Evolutionary conservation across 2,329 filamentous ascomycete genomes (phyloP), one percentile per base, ranked within the genome.

Genomic region (Chaetothyriales sp.): DNA sequence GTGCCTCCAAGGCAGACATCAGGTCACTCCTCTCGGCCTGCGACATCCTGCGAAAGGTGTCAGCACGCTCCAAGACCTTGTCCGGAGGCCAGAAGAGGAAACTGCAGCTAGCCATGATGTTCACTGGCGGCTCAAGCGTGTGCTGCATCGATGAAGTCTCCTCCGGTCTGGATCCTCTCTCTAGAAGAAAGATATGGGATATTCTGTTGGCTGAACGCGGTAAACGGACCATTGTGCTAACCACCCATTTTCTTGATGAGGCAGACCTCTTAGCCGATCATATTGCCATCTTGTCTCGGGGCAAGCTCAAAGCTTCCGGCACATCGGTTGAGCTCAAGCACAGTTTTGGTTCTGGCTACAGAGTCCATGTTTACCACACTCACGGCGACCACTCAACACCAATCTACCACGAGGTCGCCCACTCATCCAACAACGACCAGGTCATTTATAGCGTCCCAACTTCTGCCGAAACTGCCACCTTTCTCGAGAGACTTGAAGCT

Each of bases 11-110:
- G 45, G 52, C 50, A n/a, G 58, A 58, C 20, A 18, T 66, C 71
- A 18, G 70, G 80, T 7, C 75, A 94, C 1, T 80, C 92, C 49
- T 69, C 69, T 44, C 44, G 5, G 75, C 81, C 0, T 81, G 92
- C 57, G 90, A 94, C 64, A 75, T 95, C 1, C 77, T 76, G 19
- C 75, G 80, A 49, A 95, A 95, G 69, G 71, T 81, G 43, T 77
- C 80, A 37, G 84, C 89, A 0, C 73, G 76, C 54, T 79, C 88
- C 0, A 82, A 81, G 63, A 94, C 87, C 0, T 73, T 95, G 0
- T 94, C 88, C 2, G 89, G 89, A 7, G 89, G 89, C 0, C 89
- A 95, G 66, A 95, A 94, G 70, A 76, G 89, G 49, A 95, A 95
- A 66, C 74, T 95, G 7, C 89, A 95, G 66, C 74, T 95, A 2